Evolutionary conservation across 345 rosid species (phyloP).

Genomic region (Kandelia obovata): DNA sequence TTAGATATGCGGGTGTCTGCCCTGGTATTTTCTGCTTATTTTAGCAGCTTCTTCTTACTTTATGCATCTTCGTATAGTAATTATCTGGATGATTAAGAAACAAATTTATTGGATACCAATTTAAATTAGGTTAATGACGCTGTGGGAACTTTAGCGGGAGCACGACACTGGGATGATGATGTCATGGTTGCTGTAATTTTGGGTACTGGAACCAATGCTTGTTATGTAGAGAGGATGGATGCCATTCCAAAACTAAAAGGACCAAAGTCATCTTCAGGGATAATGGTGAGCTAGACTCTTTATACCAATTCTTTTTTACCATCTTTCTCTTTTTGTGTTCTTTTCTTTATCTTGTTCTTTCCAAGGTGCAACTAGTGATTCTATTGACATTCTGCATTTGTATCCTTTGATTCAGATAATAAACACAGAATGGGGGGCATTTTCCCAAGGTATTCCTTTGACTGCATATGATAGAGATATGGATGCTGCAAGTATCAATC

Average conservation of each 20-base stretch:
- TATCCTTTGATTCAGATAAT: constrained; percentile 47
- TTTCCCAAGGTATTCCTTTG: constrained; percentile 63
- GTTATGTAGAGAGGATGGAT: constrained; percentile 68
- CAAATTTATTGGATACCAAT: neutral
- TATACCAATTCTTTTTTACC: neutral
- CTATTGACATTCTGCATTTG: constrained; percentile 11
- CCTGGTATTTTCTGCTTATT: constrained; percentile 38
- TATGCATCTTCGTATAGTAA: neutral
- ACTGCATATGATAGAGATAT: constrained; percentile 66
- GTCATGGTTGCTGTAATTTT: constrained; percentile 84
- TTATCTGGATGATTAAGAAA: neutral
- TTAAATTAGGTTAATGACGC: constrained; percentile 65
- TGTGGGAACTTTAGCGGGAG: constrained; percentile 81
- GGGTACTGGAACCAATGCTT: constrained; percentile 92
- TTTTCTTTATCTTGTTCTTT: neutral
- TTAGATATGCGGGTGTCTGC: constrained; percentile 79
- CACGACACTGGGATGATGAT: constrained; percentile 78
- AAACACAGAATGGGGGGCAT: constrained; percentile 90
- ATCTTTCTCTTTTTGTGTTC: neutral
- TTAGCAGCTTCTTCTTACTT: neutral
- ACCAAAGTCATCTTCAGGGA: constrained; percentile 37
- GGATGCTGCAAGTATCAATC: constrained; percentile 70
- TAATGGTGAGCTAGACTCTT: constrained; percentile 38
- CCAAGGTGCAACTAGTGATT: neutral
- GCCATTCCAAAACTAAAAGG: constrained; percentile 60